Evolutionary conservation across 2,329 filamentous ascomycete species (phyloP).

Genomic region (Thermomyces lanuginosus): DNA sequence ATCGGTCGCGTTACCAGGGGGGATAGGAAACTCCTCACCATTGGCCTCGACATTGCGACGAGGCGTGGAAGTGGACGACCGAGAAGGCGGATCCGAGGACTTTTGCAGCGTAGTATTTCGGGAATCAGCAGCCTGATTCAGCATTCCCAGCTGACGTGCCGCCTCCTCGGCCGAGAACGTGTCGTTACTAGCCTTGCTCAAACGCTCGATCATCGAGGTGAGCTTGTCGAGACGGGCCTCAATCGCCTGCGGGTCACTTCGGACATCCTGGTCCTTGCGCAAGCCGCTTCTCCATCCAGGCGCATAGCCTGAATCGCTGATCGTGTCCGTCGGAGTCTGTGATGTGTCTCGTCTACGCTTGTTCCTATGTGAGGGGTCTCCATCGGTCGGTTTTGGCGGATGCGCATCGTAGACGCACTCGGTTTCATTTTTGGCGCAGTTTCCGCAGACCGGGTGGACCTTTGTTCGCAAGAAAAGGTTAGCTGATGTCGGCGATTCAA

Average conservation of each 20-base stretch:
- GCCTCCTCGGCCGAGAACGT: constrained; percentile 7
- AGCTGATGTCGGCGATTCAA: too few relatives aligned
- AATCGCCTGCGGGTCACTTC: constrained; percentile 21
- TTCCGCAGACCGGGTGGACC: constrained; percentile 31
- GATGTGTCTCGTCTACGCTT: constrained; percentile 21
- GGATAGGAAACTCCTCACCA: constrained; percentile 28
- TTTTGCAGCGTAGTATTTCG: constrained; percentile 5
- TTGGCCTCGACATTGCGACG: constrained; percentile 19
- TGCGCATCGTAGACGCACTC: constrained; percentile 28
- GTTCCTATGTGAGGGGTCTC: constrained; percentile 13
- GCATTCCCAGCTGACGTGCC: constrained; percentile 4
- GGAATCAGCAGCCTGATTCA: constrained; percentile 4
- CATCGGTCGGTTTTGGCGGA: constrained; percentile 12
- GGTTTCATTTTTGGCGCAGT: constrained; percentile 28
- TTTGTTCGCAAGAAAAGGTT: constrained; percentile 6
- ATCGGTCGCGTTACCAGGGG: constrained; percentile 25
- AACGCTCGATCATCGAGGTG: constrained; percentile 28
- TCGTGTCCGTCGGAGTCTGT: constrained; percentile 14
- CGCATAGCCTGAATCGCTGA: constrained; percentile 19
- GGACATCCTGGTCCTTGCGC: constrained; percentile 17
- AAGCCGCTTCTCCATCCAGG: too few relatives aligned
- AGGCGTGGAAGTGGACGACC: constrained; percentile 18
- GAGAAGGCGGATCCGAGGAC: constrained; percentile 3
- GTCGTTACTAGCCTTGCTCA: constrained; percentile 22
- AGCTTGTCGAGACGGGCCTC: constrained; percentile 29